phyloP scores from a whole-genome alignment of 371 early-diverging fungal species.

The Nematocida sp. region DNA sequence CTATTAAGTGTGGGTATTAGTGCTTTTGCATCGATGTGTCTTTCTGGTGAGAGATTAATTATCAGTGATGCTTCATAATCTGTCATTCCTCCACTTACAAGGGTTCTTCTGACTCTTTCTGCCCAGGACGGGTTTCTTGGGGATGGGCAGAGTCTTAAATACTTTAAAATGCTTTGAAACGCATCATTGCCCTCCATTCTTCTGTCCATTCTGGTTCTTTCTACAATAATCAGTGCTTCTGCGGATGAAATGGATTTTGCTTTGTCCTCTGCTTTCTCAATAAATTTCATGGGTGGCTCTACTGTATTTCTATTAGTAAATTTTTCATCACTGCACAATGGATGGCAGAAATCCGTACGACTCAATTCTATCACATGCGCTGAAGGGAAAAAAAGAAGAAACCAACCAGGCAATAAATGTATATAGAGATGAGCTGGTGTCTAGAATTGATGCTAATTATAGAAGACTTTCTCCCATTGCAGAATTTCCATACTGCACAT shows the following conservation, averaged over 20 bases:
- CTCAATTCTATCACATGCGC: conserved; percentile 6
- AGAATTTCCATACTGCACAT: conserved; percentile 12
- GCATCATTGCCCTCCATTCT: conserved; percentile 12
- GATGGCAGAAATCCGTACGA: neutral
- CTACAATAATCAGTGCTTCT: conserved; percentile 30
- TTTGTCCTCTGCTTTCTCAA: conserved; percentile 1
- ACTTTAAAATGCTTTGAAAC: conserved; percentile 37
- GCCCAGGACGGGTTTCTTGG: conserved; percentile 23
- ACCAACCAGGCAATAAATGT: neutral
- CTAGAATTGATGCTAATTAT: neutral
- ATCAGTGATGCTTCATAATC: conserved; percentile 40
- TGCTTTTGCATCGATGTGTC: conserved; percentile 43
- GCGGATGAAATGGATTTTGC: conserved; percentile 17
- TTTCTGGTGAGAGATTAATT: conserved; percentile 51
- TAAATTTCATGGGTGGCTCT: conserved; percentile 21
- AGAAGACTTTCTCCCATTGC: neutral
- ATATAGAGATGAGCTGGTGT: neutral
- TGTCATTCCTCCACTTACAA: conserved; percentile 27
- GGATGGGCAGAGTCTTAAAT: conserved; percentile 7
- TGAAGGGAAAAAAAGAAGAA: neutral
- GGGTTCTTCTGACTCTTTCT: conserved; percentile 26
- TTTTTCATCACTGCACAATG: neutral
- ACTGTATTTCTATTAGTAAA: conserved; percentile 8
- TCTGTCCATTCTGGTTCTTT: conserved; percentile 35
- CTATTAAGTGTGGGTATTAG: conserved; percentile 43